Percentiles rank a stretch among this genome's conserved stretches.
These are phyloP conservation scores for Colletotrichum tanaceti DNA, from an alignment of 2,329 filamentous ascomycete species.

Conservation along the genomic window DNA sequence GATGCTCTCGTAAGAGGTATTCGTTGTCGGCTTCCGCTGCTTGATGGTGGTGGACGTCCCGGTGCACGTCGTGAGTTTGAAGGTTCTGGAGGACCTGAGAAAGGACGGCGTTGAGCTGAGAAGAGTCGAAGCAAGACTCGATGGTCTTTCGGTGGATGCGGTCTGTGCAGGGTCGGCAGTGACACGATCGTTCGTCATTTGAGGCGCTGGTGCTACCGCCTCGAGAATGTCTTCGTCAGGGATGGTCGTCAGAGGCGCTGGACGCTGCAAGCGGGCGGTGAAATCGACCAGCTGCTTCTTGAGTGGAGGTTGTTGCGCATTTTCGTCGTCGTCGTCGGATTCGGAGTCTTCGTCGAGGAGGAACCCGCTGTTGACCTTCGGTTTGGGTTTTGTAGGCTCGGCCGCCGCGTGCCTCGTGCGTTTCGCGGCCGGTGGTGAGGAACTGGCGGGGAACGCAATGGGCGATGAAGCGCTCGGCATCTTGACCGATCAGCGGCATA, in stretches of 20 bases:
- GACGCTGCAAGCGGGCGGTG: conserved; percentile 16
- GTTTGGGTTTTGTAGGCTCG: conserved; percentile 47
- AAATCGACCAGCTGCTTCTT: conserved; percentile 42
- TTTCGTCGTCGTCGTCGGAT: conserved; percentile 46
- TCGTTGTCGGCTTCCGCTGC: conserved; percentile 60
- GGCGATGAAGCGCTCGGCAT: conserved; percentile 73
- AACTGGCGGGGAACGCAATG: conserved; percentile 65
- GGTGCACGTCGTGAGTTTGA: conserved; percentile 64
- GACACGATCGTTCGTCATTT: not conserved
- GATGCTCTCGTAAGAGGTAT: conserved; percentile 72
- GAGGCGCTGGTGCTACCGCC: not conserved
- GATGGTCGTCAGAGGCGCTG: conserved; percentile 2
- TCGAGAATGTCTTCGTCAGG: conserved; percentile 7
- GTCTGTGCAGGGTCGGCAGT: not conserved
- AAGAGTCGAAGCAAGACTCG: conserved; percentile 4
- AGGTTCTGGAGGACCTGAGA: conserved; percentile 43
- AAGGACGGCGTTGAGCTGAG: conserved; percentile 42
- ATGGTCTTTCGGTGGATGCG: not conserved
- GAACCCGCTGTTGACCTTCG: conserved; percentile 53
- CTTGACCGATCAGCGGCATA: not conserved
- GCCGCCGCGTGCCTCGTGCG: conserved; percentile 52
- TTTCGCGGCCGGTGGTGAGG: conserved; percentile 52
- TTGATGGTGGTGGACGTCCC: conserved; percentile 68
- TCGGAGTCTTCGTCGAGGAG: conserved; percentile 52
- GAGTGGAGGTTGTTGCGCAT: conserved; percentile 32